phyloP scores from a whole-genome alignment of 768 basidiomycete genomes.

The Gymnopilus dilepis region DNA sequence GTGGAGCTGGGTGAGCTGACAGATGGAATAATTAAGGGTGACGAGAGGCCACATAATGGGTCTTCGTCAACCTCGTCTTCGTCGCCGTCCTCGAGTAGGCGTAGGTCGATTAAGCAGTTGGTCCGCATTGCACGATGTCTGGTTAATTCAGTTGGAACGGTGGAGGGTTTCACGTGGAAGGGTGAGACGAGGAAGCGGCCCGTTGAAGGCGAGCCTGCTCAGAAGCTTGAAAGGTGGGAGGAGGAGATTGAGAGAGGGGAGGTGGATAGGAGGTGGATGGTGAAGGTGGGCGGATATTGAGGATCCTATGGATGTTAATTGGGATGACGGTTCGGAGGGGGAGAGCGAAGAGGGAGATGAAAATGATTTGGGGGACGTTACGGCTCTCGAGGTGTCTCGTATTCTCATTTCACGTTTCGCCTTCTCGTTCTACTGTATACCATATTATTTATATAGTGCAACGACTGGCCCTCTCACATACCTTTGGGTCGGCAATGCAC shows the following conservation, averaged over 20 bases:
- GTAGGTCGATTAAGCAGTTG: slow-evolving; percentile 68
- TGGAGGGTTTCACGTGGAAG: slow-evolving; percentile 78
- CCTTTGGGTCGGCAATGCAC: no score
- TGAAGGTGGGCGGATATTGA: slow-evolving; percentile 59
- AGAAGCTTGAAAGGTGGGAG: slow-evolving; percentile 72
- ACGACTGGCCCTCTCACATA: no score
- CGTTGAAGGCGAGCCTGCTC: slow-evolving; percentile 66
- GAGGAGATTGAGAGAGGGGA: slow-evolving; percentile 68
- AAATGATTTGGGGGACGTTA: slow-evolving; percentile 73
- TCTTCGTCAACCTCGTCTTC: slow-evolving; percentile 18
- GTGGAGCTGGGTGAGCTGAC: slow-evolving; percentile 77
- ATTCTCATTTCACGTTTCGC: no score
- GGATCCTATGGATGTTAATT: slow-evolving; percentile 77
- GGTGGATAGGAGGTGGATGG: slow-evolving; percentile 68
- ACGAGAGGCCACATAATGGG: slow-evolving; percentile 42
- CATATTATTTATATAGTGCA: no score
- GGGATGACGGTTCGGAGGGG: slow-evolving; percentile 63
- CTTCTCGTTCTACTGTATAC: slow-evolving; percentile 10
- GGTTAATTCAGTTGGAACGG: slow-evolving; percentile 66
- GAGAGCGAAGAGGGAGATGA: slow-evolving; percentile 54
- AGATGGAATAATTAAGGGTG: slow-evolving; percentile 87
- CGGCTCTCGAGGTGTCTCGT: slow-evolving; percentile 73
- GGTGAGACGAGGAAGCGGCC: slow-evolving; percentile 64
- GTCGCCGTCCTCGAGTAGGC: no score
- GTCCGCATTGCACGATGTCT: slow-evolving; percentile 73